A percentile compares a stretch with the other conserved stretches of the same genome.
These are phyloP conservation scores for Dalbergia cochinchinensis DNA, from an alignment of 306 rosid genomes.

Conservation along the genomic window DNA sequence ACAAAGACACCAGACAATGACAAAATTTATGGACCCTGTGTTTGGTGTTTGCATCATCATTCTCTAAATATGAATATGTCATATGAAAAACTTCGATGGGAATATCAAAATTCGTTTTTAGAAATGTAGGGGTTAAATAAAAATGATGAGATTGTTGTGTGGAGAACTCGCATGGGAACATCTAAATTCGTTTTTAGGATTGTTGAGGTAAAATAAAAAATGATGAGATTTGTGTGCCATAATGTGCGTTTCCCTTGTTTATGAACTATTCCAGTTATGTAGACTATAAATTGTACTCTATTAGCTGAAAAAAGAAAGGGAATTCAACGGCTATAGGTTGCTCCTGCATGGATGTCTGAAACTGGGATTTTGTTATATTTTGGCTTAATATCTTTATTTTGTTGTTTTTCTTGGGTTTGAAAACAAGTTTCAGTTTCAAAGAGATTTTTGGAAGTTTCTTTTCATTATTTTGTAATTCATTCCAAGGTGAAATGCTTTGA, in stretches of 20 bases:
- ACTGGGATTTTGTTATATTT: neutral
- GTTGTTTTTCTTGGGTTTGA: slow-evolving; percentile 60
- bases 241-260: slow-evolving; percentile 11
- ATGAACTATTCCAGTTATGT: neutral
- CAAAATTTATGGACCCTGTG: slow-evolving; percentile 7
- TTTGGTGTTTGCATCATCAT: slow-evolving; percentile 2
- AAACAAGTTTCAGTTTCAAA: slow-evolving; percentile 25
- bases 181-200: too few species aligned
- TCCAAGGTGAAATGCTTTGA: slow-evolving; percentile 42
- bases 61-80: neutral
- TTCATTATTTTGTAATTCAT: slow-evolving; percentile 20
- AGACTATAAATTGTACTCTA: slow-evolving; percentile 8
- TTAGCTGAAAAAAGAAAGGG: slow-evolving; percentile 11
- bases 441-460: slow-evolving; percentile 33
- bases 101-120: slow-evolving; percentile 15
- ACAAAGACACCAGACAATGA: neutral
- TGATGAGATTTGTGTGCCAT: neutral
- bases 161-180: too few species aligned
- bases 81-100: neutral
- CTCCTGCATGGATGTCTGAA: slow-evolving; percentile 22
- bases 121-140: neutral
- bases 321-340: neutral
- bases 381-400: slow-evolving; percentile 6
- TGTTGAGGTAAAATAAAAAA: too few species aligned
- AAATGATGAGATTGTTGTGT: neutral